Conservation (phyloP, 2,329 filamentous ascomycete species). For the Monosporascus sp. region DNA sequence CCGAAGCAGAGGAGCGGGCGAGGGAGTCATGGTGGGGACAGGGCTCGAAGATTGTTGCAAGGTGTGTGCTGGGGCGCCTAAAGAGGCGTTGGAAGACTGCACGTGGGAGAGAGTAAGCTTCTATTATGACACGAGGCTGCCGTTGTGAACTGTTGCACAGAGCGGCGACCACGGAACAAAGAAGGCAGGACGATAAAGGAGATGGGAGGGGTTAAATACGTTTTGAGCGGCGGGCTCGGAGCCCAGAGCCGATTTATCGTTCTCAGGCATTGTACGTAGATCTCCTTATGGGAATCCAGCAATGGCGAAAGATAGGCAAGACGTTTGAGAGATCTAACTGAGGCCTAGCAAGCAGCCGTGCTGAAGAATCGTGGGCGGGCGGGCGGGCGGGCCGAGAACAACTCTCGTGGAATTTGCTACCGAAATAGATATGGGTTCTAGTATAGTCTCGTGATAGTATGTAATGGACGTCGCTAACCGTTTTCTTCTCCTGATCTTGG, state of each 20-base stretch:
- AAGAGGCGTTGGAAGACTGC: slow-evolving; percentile 19
- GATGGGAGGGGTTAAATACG: slow-evolving; percentile 6
- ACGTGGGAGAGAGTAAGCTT: slow-evolving; percentile 21
- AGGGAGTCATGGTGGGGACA: slow-evolving; percentile 58
- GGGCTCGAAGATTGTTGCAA: slow-evolving; percentile 24
- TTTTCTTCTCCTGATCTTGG: no score
- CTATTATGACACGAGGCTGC: slow-evolving; percentile 1
- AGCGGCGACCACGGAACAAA: slow-evolving; percentile 2
- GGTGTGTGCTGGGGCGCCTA: slow-evolving; percentile 17
- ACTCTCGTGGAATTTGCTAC: no score
- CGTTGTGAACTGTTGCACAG: background rate
- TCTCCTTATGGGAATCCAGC: background rate
- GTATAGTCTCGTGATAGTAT: no score
- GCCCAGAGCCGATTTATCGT: slow-evolving; percentile 9
- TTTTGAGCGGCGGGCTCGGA: slow-evolving; percentile 22
- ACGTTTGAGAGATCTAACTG: background rate
- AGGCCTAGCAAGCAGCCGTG: background rate
- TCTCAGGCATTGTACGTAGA: slow-evolving; percentile 2
- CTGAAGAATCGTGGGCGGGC: background rate
- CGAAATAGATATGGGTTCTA: no score
- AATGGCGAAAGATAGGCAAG: background rate
- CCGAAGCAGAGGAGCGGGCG: slow-evolving; percentile 73
- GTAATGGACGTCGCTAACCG: no score
- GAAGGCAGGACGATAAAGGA: background rate
- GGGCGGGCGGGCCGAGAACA: no score